A percentile compares a stretch with the other conserved stretches of the same genome.
Conservation (phyloP, 441 rosid genomes). For the Melastoma candidum region DNA sequence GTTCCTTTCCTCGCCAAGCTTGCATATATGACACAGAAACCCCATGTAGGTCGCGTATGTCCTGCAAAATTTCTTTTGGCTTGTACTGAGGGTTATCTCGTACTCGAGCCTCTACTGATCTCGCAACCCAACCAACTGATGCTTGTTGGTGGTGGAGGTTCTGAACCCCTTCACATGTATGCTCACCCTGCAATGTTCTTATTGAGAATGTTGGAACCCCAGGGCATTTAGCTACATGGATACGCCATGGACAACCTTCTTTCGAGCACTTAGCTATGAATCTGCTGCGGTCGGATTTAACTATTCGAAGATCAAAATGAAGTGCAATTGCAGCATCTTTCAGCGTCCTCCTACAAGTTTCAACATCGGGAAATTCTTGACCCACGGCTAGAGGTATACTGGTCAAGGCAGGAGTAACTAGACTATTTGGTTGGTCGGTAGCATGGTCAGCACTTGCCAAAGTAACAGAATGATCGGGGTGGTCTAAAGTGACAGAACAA, state of each 20-base stretch:
- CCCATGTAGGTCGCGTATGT: slow-evolving; percentile 84
- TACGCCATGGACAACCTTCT: slow-evolving; percentile 99
- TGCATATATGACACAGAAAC: slow-evolving; percentile 98
- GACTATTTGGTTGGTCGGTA: slow-evolving; percentile 21
- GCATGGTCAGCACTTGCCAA: slow-evolving; percentile 40
- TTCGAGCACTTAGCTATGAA: slow-evolving; percentile 95
- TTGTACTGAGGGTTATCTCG: slow-evolving; percentile 94
- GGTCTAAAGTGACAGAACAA: too few species aligned
- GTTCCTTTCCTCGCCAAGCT: slow-evolving; percentile 99
- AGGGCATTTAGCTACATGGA: slow-evolving; percentile 91
- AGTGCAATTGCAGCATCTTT: slow-evolving; percentile 88
- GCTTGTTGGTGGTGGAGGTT: slow-evolving; percentile 96
- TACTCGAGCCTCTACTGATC: slow-evolving; percentile 84
- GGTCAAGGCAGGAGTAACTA: neutral
- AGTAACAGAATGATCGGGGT: slow-evolving; percentile 55
- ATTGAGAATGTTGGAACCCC: slow-evolving; percentile 77
- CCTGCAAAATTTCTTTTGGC: slow-evolving; percentile 89
- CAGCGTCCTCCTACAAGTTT: slow-evolving; percentile 18
- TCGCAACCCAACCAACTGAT: slow-evolving; percentile 99
- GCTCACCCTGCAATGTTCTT: slow-evolving; percentile 81
- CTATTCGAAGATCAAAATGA: slow-evolving; percentile 91
- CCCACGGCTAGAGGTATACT: slow-evolving; percentile 33
- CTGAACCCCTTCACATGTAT: slow-evolving; percentile 87
- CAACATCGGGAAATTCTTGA: too few species aligned
- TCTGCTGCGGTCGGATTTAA: slow-evolving; percentile 91